phyloP scores from a whole-genome alignment of 805 yeast genomes.

The Candida railenensis region DNA sequence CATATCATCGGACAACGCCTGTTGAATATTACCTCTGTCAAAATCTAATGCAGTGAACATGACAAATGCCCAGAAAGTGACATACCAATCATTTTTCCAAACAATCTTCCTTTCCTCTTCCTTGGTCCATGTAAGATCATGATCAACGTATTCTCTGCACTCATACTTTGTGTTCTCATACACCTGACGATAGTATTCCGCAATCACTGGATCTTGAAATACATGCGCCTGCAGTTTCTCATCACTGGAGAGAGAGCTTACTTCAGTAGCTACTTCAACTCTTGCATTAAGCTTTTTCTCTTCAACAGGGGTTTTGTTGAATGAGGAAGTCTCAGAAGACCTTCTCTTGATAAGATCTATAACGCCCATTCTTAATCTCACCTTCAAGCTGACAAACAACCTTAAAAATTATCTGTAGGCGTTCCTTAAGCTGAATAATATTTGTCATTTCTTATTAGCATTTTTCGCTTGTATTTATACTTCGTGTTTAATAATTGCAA shows the following conservation, averaged over 20 bases:
- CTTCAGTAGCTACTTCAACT: neutral
- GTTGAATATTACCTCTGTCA: slow-evolving; percentile 56
- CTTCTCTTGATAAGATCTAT: neutral
- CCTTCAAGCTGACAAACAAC: no score
- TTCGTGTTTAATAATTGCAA: neutral
- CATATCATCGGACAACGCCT: slow-evolving; percentile 58
- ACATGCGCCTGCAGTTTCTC: slow-evolving; percentile 11
- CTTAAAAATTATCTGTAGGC: no score
- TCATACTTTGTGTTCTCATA: slow-evolving; percentile 55
- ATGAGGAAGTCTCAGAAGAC: no score
- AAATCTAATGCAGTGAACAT: slow-evolving; percentile 59
- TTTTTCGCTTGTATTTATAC: no score
- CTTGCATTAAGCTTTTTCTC: neutral
- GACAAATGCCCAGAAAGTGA: slow-evolving; percentile 56
- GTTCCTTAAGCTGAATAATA: no score
- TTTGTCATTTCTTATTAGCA: no score
- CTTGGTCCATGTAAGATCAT: slow-evolving; percentile 52
- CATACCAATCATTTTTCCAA: slow-evolving; percentile 54
- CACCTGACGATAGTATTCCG: slow-evolving; percentile 41
- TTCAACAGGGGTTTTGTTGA: no score
- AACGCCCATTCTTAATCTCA: neutral
- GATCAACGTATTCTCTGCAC: slow-evolving; percentile 57
- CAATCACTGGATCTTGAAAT: slow-evolving; percentile 47
- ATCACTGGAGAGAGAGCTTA: neutral
- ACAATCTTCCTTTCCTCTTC: slow-evolving; percentile 50